phyloP scores from a whole-genome alignment of 2,329 filamentous ascomycete species.

The Talaromyces verruculosus region DNA sequence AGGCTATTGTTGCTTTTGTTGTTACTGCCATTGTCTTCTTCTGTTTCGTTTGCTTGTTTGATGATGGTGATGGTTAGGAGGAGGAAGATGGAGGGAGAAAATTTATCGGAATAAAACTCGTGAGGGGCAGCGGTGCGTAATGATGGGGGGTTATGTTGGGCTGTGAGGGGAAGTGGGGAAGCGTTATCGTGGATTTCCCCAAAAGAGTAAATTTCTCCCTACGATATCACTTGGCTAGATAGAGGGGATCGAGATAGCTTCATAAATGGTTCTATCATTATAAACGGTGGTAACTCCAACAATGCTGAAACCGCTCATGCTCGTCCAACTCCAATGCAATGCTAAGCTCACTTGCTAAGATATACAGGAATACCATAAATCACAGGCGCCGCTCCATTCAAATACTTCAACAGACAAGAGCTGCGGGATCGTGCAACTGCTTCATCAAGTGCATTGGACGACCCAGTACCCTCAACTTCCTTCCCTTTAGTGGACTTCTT shows the following conservation, averaged over 20 bases:
- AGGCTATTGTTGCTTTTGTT: conserved; percentile 83
- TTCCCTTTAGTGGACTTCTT: conserved; percentile 4
- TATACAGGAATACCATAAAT: conserved; percentile 95
- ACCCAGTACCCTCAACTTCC: conserved; percentile 27
- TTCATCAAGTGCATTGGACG: conserved; percentile 66
- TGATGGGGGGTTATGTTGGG: conserved; percentile 1
- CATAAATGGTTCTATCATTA: neutral
- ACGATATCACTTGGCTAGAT: neutral
- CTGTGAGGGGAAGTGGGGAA: conserved; percentile 13
- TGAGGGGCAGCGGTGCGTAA: conserved; percentile 11
- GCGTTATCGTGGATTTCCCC: neutral
- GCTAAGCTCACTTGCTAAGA: conserved; percentile 45
- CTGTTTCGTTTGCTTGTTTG: neutral
- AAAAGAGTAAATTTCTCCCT: conserved; percentile 16
- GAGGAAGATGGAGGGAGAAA: neutral
- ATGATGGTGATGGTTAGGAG: neutral
- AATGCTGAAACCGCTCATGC: neutral
- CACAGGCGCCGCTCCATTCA: conserved; percentile 91
- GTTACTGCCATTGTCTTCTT: conserved; percentile 69
- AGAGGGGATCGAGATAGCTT: neutral
- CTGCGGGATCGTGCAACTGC: conserved; percentile 73
- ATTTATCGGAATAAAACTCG: neutral
- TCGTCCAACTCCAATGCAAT: neutral
- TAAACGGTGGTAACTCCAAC: neutral
- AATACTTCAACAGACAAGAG: conserved; percentile 82